Base-by-base conservation (phyloP, 139 green algal genomes). In the Haematococcus lacustris region DNA sequence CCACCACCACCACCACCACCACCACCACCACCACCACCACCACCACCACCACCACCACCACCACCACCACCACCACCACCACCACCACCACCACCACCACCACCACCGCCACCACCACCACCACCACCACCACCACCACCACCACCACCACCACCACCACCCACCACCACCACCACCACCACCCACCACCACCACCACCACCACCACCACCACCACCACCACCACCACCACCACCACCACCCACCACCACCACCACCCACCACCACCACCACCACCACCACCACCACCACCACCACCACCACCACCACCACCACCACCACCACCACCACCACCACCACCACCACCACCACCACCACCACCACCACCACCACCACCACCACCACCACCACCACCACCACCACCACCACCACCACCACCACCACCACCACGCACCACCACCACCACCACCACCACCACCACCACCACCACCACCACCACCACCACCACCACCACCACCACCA, bases 251-350 rank as follows among this genome's bases (percentile, higher is more conserved):
- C n/a, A n/a, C n/a, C n/a, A n/a, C n/a, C n/a, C n/a, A n/a, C n/a
- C 60, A 66, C n/a, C 60, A 66, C n/a, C 60, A 66, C n/a, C 60
- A 66, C n/a, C 60, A 66, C n/a, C 60, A 66, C n/a, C 60, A 66
- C n/a, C 60, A 66, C n/a, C 60, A 66, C n/a, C 60, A 66, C n/a
- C 60, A 66, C n/a, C 60, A 66, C 60, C 60, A 34, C n/a, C 60
- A 66, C 60, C 60, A 66, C n/a, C 60, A 66, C 60, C 60, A 66
- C n/a, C 60, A 66, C 60, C 60, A 66, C n/a, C 60, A 66, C 60
- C 60, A 66, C n/a, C 60, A 66, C 60, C 60, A 66, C n/a, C 60
- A 66, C 60, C 60, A 66, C n/a, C 60, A 66, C 60, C 60, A 66
- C 26, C 60, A 66, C 60, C 60, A 66, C n/a, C 60, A 66, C 60